Conservation (phyloP, 78 protist species). For the Tieghemostelium lacteum region DNA sequence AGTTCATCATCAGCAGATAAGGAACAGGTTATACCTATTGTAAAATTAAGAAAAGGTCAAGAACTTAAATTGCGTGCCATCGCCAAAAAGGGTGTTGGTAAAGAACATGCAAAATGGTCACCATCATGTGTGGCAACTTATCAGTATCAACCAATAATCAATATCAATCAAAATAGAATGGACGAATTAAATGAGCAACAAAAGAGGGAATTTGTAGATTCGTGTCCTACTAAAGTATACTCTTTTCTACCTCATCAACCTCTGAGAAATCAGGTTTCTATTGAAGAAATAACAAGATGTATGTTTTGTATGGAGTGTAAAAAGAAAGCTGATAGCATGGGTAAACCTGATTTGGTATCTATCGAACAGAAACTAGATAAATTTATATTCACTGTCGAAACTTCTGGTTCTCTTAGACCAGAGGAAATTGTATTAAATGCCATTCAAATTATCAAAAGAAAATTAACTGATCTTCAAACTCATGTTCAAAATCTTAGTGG, state of each 20-base stretch:
- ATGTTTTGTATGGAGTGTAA: slow-evolving; percentile 83
- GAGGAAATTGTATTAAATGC: slow-evolving; percentile 77
- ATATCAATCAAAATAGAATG: slow-evolving; percentile 63
- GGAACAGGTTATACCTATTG: slow-evolving; percentile 80
- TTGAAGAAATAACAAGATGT: slow-evolving; percentile 47
- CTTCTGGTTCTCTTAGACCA: slow-evolving; percentile 83
- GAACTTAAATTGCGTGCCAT: slow-evolving; percentile 80
- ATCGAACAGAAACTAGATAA: slow-evolving; percentile 36
- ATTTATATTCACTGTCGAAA: slow-evolving; percentile 76
- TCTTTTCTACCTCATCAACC: slow-evolving; percentile 22
- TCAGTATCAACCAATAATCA: slow-evolving; percentile 88
- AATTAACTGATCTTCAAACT: slow-evolving; percentile 67
- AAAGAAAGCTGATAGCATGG: slow-evolving; percentile 36
- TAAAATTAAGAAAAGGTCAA: slow-evolving; percentile 85
- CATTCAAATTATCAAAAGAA: slow-evolving; percentile 59
- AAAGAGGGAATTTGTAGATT: slow-evolving; percentile 36
- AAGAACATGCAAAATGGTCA: slow-evolving; percentile 94
- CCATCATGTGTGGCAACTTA: slow-evolving; percentile 88
- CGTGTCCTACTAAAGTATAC: slow-evolving; percentile 64
- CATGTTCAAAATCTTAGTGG: slow-evolving; percentile 68
- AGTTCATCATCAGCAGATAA: neutral
- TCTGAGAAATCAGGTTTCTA: slow-evolving; percentile 25
- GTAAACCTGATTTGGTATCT: slow-evolving; percentile 66
- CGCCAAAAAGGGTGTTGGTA: slow-evolving; percentile 93
- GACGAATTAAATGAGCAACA: slow-evolving; percentile 40